Evolutionary conservation across 2,329 filamentous ascomycete species (phyloP).

Genomic region (Epicoccum nigrum): DNA sequence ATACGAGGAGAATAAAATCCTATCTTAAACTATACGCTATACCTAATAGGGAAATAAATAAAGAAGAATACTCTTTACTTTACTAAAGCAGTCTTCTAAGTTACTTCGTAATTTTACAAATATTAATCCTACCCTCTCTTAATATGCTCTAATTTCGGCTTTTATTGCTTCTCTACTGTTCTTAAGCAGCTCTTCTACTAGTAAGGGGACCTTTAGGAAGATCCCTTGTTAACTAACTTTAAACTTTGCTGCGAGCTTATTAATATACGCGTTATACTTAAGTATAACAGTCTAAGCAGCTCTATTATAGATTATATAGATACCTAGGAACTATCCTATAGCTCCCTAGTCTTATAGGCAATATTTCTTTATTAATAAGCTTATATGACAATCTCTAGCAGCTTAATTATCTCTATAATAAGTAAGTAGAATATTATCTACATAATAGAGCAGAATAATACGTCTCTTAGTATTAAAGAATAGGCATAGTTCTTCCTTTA

Average conservation of each 20-base stretch:
- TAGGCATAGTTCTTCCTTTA: neutral
- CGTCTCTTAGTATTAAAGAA: neutral
- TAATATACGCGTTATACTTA: no score
- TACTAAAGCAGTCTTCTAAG: no score
- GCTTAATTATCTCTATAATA: neutral
- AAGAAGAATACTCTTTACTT: no score
- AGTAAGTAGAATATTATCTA: neutral
- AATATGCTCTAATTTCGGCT: neutral
- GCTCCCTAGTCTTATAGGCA: no score
- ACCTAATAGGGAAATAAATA: no score
- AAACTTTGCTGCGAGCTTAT: no score
- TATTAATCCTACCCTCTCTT: constrained; percentile 1
- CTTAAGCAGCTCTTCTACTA: neutral
- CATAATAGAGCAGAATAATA: neutral
- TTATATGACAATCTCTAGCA: neutral
- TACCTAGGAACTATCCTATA: neutral
- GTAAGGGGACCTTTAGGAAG: neutral
- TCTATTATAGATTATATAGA: no score
- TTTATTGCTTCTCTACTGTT: neutral
- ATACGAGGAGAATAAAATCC: no score
- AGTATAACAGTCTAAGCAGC: no score
- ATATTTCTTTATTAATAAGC: neutral
- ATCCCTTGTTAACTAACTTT: neutral
- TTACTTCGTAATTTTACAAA: no score
- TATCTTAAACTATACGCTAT: no score